Conservation (phyloP, 768 basidiomycete species). For the Ramaria rubella region DNA sequence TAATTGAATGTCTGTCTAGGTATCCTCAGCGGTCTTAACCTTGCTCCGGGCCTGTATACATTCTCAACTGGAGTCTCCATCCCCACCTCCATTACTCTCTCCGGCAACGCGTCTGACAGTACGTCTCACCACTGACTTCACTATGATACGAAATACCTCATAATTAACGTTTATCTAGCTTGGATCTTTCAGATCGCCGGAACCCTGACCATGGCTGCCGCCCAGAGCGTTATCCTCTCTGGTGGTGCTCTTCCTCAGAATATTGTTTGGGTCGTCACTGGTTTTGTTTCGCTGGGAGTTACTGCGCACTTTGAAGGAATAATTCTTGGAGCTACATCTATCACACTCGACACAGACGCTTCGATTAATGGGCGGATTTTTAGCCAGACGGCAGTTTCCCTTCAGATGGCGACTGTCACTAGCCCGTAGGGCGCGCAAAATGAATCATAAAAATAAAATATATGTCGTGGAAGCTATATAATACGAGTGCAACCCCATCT, state of each 20-base stretch:
- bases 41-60: neutral
- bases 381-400: neutral
- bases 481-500: no score
- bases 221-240: neutral
- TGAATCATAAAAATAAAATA: no score
- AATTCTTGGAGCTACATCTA: neutral
- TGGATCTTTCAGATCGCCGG: neutral
- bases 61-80: neutral
- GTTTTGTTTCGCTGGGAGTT: neutral
- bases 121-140: neutral
- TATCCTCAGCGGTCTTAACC: neutral
- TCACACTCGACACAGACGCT: neutral
- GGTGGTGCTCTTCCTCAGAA: neutral
- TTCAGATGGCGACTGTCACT: neutral
- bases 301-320: neutral
- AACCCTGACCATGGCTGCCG: neutral
- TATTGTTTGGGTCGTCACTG: neutral
- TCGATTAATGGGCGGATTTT: neutral
- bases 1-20: neutral
- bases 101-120: neutral
- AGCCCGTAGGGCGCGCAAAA: no score
- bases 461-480: no score
- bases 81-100: neutral
- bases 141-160: no score
- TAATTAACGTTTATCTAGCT: neutral